Conservation (phyloP, 2,329 filamentous ascomycete species). For the Aspergillus texensis region DNA sequence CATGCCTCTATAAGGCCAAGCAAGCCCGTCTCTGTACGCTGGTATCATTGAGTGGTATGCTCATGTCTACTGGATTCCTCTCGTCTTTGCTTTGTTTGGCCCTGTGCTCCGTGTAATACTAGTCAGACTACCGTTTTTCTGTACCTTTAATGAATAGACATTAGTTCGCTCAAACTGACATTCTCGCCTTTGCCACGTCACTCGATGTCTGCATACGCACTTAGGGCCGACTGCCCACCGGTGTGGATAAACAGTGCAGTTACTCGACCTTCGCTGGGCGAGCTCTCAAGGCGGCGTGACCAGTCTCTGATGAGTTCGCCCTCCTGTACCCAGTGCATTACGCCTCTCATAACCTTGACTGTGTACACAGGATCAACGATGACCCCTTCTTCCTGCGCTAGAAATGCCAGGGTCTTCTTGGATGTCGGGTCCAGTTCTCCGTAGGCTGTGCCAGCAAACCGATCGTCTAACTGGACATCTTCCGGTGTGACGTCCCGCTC, state of each 20-base stretch:
- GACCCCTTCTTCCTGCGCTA: slow-evolving; percentile 33
- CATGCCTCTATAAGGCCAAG: background rate
- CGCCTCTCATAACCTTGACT: slow-evolving; percentile 34
- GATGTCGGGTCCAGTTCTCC: slow-evolving; percentile 33
- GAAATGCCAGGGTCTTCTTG: slow-evolving; percentile 23
- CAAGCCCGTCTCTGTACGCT: background rate
- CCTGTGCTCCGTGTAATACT: slow-evolving; percentile 30
- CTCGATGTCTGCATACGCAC: slow-evolving; percentile 32
- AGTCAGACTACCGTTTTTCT: slow-evolving; percentile 27
- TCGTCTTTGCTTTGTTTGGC: slow-evolving; percentile 22
- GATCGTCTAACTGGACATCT: slow-evolving; percentile 36
- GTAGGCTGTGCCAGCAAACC: slow-evolving; percentile 36
- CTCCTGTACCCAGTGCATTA: slow-evolving; percentile 28
- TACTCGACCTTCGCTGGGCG: slow-evolving; percentile 13
- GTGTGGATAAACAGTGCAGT: slow-evolving; percentile 43
- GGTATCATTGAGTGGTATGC: background rate
- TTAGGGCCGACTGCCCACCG: slow-evolving; percentile 38
- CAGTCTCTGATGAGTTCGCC: slow-evolving; percentile 24
- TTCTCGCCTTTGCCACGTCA: slow-evolving; percentile 12
- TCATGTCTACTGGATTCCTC: slow-evolving; percentile 6
- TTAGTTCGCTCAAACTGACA: background rate
- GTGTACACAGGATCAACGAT: slow-evolving; percentile 42
- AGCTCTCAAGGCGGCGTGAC: background rate
- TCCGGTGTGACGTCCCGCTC: slow-evolving; percentile 28
- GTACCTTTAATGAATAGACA: slow-evolving; percentile 23